Base-by-base conservation (phyloP, 106 monocot genomes). In the Acanthochlamys bracteata region DNA sequence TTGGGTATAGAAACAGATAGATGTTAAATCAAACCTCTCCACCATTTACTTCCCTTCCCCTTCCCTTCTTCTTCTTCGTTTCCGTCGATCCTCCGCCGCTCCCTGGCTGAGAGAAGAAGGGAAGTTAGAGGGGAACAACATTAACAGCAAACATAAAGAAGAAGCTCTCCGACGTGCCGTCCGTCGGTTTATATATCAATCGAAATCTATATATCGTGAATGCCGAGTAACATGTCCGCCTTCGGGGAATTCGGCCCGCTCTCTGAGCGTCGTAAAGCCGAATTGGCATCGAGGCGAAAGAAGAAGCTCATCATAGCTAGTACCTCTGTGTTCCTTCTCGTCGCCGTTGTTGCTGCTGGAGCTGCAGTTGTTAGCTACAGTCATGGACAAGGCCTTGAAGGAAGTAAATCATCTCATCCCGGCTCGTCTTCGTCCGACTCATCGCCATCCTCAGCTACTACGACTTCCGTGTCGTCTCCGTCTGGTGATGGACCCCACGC, bases 161-260 rank as follows among this genome's bases (percentile, higher is more conserved):
- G n/a, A n/a, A n/a, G n/a, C n/a, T n/a, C n/a, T n/a, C n/a, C n/a
- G n/a, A n/a, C n/a, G n/a, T n/a, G n/a, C n/a, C n/a, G n/a, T n/a
- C n/a, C n/a, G n/a, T n/a, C n/a, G n/a, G n/a, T n/a, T n/a, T n/a
- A n/a, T n/a, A n/a, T n/a, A n/a, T n/a, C n/a, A n/a, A n/a, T n/a
- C n/a, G n/a, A n/a, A n/a, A n/a, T n/a, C 45, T 14, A 10, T 46
- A 8, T 14, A 8, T 46, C 14, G 8, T 2, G 46, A 17, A 6
- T 58, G 11, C 25, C 58, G 11, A 45, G 42, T 23, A 11, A 63
- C 57, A 82, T 83, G 86, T 82, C 86, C 0, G 71, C 86, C 41
- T 87, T 83, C 59, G 73, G 70, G 39, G 86, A 87, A 24, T 79
- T 80, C 53, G 86, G 86, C 11, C 83, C 83, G 20, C 80, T 83